A percentile compares a stretch with the other conserved stretches of the same genome.
phyloP scores from a whole-genome alignment of 176 grass and related monocot species.

The Microstegium vimineum region DNA sequence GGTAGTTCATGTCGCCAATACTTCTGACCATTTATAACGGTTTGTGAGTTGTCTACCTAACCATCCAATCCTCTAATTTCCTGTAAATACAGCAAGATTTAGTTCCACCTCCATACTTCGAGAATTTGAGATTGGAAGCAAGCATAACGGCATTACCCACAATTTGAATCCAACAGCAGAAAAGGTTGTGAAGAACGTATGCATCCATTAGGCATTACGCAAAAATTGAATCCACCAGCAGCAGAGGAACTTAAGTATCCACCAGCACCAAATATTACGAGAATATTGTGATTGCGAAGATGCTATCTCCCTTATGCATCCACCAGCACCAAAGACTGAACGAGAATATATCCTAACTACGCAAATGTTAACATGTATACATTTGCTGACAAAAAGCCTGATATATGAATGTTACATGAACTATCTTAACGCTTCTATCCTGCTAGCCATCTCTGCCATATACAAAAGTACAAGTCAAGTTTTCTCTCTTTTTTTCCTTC shows the following conservation, averaged over 20 bases:
- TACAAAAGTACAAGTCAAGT: constrained; percentile 67
- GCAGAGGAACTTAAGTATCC: background rate
- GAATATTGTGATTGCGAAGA: background rate
- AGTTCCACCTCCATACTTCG: background rate
- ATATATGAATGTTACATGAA: constrained; percentile 52
- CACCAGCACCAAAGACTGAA: constrained; percentile 16
- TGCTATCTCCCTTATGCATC: background rate
- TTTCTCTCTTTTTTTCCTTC: background rate
- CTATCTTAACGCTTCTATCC: constrained; percentile 52
- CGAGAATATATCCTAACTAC: constrained; percentile 54
- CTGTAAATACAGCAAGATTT: background rate
- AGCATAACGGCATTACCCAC: background rate
- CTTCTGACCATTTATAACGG: background rate
- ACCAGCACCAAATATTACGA: background rate
- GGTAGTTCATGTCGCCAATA: background rate
- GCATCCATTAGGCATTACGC: background rate
- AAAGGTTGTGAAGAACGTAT: no score
- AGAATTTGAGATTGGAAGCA: background rate
- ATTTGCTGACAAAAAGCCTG: constrained; percentile 58
- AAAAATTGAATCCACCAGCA: background rate
- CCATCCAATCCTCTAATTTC: background rate
- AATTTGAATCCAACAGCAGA: background rate
- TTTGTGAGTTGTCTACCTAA: no score
- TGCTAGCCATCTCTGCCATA: constrained; percentile 68
- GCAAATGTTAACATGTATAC: constrained; percentile 69